These are phyloP conservation scores for Teratosphaeria pseudoeucalypti DNA, from an alignment of 2,329 filamentous ascomycete species.

Conservation along the genomic window DNA sequence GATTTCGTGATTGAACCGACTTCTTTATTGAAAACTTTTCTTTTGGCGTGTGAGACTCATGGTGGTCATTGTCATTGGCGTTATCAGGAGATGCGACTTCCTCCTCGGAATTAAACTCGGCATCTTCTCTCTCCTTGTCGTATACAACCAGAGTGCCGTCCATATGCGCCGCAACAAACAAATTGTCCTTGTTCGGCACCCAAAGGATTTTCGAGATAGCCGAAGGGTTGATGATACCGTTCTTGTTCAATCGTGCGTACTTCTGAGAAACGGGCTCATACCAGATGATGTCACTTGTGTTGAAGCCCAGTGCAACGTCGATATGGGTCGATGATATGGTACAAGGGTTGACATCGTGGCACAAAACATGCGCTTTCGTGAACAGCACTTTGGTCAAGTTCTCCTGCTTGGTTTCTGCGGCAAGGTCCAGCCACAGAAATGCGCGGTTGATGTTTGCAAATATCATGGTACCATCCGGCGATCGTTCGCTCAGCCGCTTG, in stretches of 20 bases:
- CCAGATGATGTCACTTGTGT: conserved; percentile 95
- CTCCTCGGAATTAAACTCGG: conserved; percentile 44
- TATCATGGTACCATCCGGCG: conserved; percentile 68
- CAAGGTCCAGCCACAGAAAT: conserved; percentile 91
- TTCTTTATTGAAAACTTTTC: conserved; percentile 63
- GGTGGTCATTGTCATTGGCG: background rate
- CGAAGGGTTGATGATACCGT: conserved; percentile 78
- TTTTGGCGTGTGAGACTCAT: conserved; percentile 16
- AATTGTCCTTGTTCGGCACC: conserved; percentile 86
- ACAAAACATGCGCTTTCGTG: conserved; percentile 89
- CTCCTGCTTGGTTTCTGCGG: conserved; percentile 67
- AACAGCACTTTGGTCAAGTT: conserved; percentile 94
- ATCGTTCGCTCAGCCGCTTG: conserved; percentile 71
- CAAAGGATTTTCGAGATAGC: conserved; percentile 81
- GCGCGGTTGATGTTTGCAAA: conserved; percentile 95
- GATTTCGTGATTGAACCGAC: conserved; percentile 86
- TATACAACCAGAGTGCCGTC: conserved; percentile 88
- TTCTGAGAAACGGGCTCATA: conserved; percentile 95
- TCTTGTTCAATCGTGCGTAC: conserved; percentile 93
- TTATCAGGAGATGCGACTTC: conserved; percentile 10
- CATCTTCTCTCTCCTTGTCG: conserved; percentile 93
- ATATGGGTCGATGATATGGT: conserved; percentile 74
- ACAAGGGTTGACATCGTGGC: conserved; percentile 78
- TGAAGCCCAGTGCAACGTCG: conserved; percentile 91
- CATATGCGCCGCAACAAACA: conserved; percentile 86